Evolutionary conservation across 768 basidiomycete genomes (phyloP), one percentile per base, ranked within the genome.

Genomic region (Amanita jacksonii): DNA sequence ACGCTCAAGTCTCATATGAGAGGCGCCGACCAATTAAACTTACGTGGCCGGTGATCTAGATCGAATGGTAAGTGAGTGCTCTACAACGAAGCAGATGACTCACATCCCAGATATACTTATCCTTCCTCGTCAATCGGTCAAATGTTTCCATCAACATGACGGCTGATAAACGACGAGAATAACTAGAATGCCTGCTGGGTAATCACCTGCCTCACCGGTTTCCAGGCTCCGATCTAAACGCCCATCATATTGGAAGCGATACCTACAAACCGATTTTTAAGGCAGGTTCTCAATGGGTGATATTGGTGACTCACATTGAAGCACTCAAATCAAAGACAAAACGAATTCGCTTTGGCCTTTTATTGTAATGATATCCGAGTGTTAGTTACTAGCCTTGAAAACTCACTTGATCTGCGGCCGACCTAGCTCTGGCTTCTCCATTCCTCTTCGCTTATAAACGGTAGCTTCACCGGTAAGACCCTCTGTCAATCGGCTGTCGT

Each of bases 81-180:
- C 38, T 32, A 35, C 33, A 24, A 42, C n/a, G 20, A 7, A 16
- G 6, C 25, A 4, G 37, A 15, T 1, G 12, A 69, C 78, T 61
- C 51, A 81, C 80, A 69, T 83, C 81, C 81, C 81, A 83, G n/a
- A 74, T 73, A 54, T 79, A 83, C 57, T 83, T 83, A 49, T 81
- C 78, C 56, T 80, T 79, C 38, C 75, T 58, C 6, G 76, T 73
- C 12, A 83, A 61, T 4, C 72, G 70, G 36, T 76, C 71, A 51
- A 83, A 81, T 2, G 77, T 79, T 54, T 83, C 81, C 79, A 83
- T 81, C 34, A 83, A 56, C 81, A 81, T 83, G 7, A 75, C 77
- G n/a, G 77, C 79, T 79, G 49, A 8, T 18, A 23, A n/a, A 39
- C 30, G 8, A 23, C 44, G 13, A 38, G 27, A n/a, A 10, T 8